These are phyloP conservation scores for Penicillium taxi DNA, from an alignment of 495 filamentous ascomycete genomes.

Conservation along the genomic window DNA sequence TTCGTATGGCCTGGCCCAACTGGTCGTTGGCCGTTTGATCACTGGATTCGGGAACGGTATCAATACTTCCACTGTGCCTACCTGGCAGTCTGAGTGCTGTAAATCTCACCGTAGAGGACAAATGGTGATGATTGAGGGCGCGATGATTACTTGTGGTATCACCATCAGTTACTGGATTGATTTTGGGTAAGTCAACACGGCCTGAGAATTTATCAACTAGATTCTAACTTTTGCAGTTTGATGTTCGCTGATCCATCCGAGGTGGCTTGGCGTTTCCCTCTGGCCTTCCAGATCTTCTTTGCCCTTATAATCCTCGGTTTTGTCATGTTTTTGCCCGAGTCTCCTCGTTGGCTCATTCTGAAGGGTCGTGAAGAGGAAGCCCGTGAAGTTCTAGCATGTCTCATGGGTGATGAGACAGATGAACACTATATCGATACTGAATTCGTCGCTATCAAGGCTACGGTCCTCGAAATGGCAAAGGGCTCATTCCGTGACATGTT, in stretches of 20 bases:
- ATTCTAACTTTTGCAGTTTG: too few relatives aligned
- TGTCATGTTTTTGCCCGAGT: slow-evolving; percentile 62
- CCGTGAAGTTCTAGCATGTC: slow-evolving; percentile 50
- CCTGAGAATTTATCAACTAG: too few relatives aligned
- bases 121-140: slow-evolving; percentile 71
- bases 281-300: slow-evolving; percentile 67
- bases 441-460: slow-evolving; percentile 66
- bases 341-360: slow-evolving; percentile 66
- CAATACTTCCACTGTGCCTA: slow-evolving; percentile 62
- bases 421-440: slow-evolving; percentile 53
- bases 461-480: slow-evolving; percentile 62
- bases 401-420: slow-evolving; percentile 47
- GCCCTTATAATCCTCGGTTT: slow-evolving; percentile 52
- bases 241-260: slow-evolving; percentile 55
- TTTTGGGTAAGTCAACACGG: too few relatives aligned
- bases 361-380: slow-evolving; percentile 61
- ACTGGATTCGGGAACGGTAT: slow-evolving; percentile 56
- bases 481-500: slow-evolving; percentile 61
- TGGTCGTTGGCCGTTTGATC: slow-evolving; percentile 57
- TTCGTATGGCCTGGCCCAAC: slow-evolving; percentile 53
- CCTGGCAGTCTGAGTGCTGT: slow-evolving; percentile 70
- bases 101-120: slow-evolving; percentile 66
- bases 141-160: slow-evolving; percentile 65
- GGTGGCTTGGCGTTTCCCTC: slow-evolving; percentile 66
- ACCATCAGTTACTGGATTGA: slow-evolving; percentile 71